These are phyloP conservation scores for Pichia sp. DNA, from an alignment of 1,139 yeast genomes.

Conservation along the genomic window DNA sequence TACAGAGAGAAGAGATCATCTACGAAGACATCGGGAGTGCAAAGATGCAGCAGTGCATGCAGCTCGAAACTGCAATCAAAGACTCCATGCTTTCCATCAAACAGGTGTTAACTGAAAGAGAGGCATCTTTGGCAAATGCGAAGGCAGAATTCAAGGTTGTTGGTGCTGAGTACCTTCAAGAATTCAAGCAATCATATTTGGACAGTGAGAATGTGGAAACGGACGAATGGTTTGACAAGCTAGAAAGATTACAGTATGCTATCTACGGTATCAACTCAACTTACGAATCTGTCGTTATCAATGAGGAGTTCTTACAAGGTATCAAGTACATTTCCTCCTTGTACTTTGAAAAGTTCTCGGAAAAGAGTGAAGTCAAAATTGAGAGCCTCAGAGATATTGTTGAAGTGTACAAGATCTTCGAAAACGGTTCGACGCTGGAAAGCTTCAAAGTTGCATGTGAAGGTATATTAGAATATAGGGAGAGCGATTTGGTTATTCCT, in stretches of 20 bases:
- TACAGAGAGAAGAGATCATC: constrained; percentile 62
- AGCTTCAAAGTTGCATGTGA: constrained; percentile 33
- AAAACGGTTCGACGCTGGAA: constrained; percentile 33
- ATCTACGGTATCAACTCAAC: constrained; percentile 61
- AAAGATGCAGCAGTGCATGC: constrained; percentile 22
- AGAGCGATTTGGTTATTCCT: constrained; percentile 30
- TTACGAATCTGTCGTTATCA: constrained; percentile 45
- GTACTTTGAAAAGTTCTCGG: constrained; percentile 48
- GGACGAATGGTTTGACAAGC: constrained; percentile 57
- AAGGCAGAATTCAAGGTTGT: constrained; percentile 43
- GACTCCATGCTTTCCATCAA: constrained; percentile 72
- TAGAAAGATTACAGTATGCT: constrained; percentile 75
- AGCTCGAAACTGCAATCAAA: constrained; percentile 42
- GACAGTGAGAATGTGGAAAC: constrained; percentile 54
- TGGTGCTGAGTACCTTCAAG: constrained; percentile 47
- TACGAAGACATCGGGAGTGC: constrained; percentile 33
- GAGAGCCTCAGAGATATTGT: constrained; percentile 32
- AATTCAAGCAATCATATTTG: constrained; percentile 57
- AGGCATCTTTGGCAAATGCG: constrained; percentile 63
- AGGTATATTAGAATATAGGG: constrained; percentile 32
- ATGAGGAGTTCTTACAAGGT: constrained; percentile 54
- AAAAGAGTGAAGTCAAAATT: constrained; percentile 23
- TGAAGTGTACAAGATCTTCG: constrained; percentile 33
- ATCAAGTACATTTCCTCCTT: constrained; percentile 61
- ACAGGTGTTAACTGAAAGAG: constrained; percentile 84